Evolutionary conservation across 768 basidiomycete genomes (phyloP), one percentile per base, ranked within the genome.

Genomic region (Suillus decipiens): DNA sequence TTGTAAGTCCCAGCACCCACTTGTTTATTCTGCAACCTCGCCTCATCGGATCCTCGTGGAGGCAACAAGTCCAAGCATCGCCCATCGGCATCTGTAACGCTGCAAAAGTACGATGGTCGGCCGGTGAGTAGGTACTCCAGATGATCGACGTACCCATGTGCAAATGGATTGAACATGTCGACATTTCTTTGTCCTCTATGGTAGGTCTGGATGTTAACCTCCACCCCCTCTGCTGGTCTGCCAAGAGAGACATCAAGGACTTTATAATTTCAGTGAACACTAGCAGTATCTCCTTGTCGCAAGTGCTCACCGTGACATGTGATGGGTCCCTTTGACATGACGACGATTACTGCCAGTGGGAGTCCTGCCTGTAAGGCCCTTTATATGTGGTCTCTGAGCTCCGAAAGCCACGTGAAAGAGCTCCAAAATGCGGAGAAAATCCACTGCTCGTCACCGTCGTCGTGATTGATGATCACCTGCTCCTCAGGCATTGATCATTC

Each of bases 221-320:
- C 74, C 22, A 96, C 84, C 9, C 86, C 89, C 60, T 82, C 73
- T 1, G 90, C 95, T 19, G 95, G 95, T 69, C 85, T 92, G 31
- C 95, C 95, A 1, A 84, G 80, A 11, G 92, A 89, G 1, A 92
- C 86, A 72, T 97, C 95, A 66, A 97, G 88, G 19, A 96, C 95
- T 96, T 64, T 28, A 39, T 54, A 11, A 34, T 19, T 12, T 42
- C n/a, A 61, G 28, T 55, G 39, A 53, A 51, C 11, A 37, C n/a
- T 17, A n/a, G 6, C 41, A 28, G 45, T 55, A 58, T 41, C 24
- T 36, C 57, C n/a, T n/a, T 36, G 34, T 15, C 34, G 36, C 36
- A 48, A 31, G 34, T 36, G 59, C 81, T 61, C 67, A 93, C 95
- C 89, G 64, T 97, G 95, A 74, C 95, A 96, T 42, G 95, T 97